Evolutionary conservation across 495 filamentous ascomycete genomes (phyloP).

Genomic region (Daldinia vernicosa): DNA sequence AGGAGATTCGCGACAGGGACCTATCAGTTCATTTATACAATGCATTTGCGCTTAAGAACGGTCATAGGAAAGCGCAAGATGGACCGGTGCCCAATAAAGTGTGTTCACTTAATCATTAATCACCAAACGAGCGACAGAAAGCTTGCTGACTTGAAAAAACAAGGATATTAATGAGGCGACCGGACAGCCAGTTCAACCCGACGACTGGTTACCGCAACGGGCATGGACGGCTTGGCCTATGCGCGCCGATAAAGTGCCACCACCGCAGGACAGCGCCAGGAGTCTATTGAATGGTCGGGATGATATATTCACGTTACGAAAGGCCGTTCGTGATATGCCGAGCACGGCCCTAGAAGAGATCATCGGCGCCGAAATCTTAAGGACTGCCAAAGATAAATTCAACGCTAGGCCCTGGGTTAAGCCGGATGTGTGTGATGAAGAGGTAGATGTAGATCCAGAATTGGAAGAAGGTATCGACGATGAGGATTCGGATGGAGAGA

Average conservation of each 20-base stretch:
- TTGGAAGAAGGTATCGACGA: constrained; percentile 13
- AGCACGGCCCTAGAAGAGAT: constrained; percentile 72
- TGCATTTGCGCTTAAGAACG: constrained; percentile 65
- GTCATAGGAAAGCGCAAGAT: constrained; percentile 12
- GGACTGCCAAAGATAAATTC: constrained; percentile 71
- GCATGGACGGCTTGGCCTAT: constrained; percentile 85
- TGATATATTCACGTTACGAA: constrained; percentile 57
- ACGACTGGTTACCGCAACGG: constrained; percentile 58
- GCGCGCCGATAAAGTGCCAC: constrained; percentile 65
- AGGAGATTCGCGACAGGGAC: constrained; percentile 65
- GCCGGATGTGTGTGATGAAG: constrained; percentile 17
- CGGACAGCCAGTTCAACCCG: constrained; percentile 30
- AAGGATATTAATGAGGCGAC: constrained; percentile 39
- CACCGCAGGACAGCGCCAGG: constrained; percentile 49
- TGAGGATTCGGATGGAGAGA: constrained; percentile 21
- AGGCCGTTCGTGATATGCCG: constrained; percentile 53
- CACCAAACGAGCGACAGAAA: constrained; percentile 1
- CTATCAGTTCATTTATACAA: constrained; percentile 82
- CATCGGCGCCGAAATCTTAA: constrained; percentile 68
- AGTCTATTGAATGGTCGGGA: constrained; percentile 44
- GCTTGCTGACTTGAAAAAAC: neutral
- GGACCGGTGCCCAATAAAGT: constrained; percentile 17
- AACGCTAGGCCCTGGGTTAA: constrained; percentile 38
- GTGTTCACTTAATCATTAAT: neutral
- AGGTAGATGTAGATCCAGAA: constrained; percentile 19